phyloP scores from a whole-genome alignment of 176 grass and related monocot species.

The Phyllostachys edulis region DNA sequence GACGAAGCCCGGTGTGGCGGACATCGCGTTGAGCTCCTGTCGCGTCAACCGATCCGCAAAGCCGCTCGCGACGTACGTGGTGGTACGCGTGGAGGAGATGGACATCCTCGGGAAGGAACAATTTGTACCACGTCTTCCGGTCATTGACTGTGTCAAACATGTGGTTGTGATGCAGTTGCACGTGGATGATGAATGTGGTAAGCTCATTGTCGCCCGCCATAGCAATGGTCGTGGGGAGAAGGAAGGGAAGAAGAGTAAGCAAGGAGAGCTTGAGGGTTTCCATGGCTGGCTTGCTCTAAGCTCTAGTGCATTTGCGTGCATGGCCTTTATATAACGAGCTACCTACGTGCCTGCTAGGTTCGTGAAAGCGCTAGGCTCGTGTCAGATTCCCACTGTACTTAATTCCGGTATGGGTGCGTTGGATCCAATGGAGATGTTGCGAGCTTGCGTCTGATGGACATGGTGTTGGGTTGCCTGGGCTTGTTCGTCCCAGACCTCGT shows the following conservation, averaged over 20 bases:
- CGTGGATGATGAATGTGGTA: slow-evolving; percentile 39
- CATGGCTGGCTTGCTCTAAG: slow-evolving; percentile 23
- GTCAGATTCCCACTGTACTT: too few relatives aligned
- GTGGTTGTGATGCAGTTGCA: slow-evolving; percentile 20
- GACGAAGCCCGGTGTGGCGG: slow-evolving; percentile 47
- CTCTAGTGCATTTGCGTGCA: background rate
- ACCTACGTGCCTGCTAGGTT: too few relatives aligned
- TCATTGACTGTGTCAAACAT: slow-evolving; percentile 23
- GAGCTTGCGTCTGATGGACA: too few relatives aligned
- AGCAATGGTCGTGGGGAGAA: background rate
- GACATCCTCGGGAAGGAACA: slow-evolving; percentile 36
- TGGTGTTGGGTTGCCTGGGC: too few relatives aligned
- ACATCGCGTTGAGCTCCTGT: slow-evolving; percentile 32
- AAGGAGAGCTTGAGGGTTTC: background rate
- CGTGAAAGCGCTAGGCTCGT: too few relatives aligned
- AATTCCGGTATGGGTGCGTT: background rate
- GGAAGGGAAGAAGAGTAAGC: background rate
- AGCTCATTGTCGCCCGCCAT: background rate
- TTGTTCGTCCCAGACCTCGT: too few relatives aligned
- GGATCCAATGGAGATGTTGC: background rate
- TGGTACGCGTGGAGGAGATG: slow-evolving; percentile 56
- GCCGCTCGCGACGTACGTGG: slow-evolving; percentile 60
- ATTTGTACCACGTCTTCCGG: slow-evolving; percentile 39
- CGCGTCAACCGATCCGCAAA: slow-evolving; percentile 50
- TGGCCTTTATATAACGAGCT: slow-evolving; percentile 22